Evolutionary conservation across 768 basidiomycete species (phyloP).

Genomic region (Chlorophyllum brunneum): DNA sequence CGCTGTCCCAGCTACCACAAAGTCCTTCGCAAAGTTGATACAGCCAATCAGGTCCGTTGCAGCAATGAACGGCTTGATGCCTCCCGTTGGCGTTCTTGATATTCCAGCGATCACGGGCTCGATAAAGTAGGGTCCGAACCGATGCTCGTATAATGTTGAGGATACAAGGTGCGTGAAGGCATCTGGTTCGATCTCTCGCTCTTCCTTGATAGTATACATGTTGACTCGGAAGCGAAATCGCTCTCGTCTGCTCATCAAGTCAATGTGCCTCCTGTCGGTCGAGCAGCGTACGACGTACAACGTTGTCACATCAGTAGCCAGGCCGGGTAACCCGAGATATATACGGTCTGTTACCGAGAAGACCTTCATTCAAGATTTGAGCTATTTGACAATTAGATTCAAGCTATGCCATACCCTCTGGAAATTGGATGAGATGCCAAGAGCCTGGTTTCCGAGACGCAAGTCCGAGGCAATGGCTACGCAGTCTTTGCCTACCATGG

Average conservation of each 20-base stretch:
- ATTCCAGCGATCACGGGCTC: slow-evolving; percentile 96
- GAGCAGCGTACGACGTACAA: slow-evolving; percentile 43
- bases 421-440: slow-evolving; percentile 88
- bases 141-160: slow-evolving; percentile 90
- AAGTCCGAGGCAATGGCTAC: slow-evolving; percentile 97
- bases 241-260: slow-evolving; percentile 61
- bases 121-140: slow-evolving; percentile 95
- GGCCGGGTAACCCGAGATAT: slow-evolving; percentile 87
- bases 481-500: slow-evolving; percentile 99
- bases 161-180: slow-evolving; percentile 95
- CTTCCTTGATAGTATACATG: slow-evolving; percentile 99
- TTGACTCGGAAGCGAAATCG: slow-evolving; percentile 91
- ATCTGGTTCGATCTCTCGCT: slow-evolving; percentile 93
- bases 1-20: slow-evolving; percentile 93
- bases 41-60: slow-evolving; percentile 93
- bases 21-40: slow-evolving; percentile 92
- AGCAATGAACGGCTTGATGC: slow-evolving; percentile 88
- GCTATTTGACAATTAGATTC: neutral
- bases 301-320: slow-evolving; percentile 91
- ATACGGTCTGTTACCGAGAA: slow-evolving; percentile 93
- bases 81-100: slow-evolving; percentile 66
- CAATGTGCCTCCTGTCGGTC: slow-evolving; percentile 10
- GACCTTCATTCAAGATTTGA: slow-evolving; percentile 42
- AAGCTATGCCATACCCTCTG: slow-evolving; percentile 66
- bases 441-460: slow-evolving; percentile 82